Evolutionary conservation across 139 green algal species (phyloP).

Genomic region (Chlorella sp.): DNA sequence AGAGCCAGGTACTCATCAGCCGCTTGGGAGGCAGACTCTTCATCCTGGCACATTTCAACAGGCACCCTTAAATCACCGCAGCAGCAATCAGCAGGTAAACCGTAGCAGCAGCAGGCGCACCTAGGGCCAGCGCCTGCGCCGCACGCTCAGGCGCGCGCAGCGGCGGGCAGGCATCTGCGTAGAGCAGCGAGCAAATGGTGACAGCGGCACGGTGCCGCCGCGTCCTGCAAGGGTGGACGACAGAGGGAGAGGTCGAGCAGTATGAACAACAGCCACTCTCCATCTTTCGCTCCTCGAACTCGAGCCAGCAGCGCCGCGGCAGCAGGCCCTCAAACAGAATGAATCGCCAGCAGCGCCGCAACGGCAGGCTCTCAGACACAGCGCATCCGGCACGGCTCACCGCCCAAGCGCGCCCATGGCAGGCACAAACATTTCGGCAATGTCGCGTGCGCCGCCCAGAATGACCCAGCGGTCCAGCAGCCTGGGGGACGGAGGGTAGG

Average conservation of each 20-base stretch:
- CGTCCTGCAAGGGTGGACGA: neutral
- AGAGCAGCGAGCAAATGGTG: constrained; percentile 41
- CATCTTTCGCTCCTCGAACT: no score
- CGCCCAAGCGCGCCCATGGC: constrained; percentile 20
- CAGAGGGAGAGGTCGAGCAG: neutral
- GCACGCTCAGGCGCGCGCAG: constrained; percentile 21
- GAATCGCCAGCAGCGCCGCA: neutral
- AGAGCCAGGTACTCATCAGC: neutral
- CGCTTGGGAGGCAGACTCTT: neutral
- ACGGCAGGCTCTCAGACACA: neutral
- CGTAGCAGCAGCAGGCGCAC: neutral
- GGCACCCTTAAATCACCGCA: no score
- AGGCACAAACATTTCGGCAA: constrained; percentile 44
- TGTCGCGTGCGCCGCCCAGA: constrained; percentile 11
- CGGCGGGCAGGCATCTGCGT: constrained; percentile 7
- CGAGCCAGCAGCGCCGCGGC: neutral
- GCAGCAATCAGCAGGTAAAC: no score
- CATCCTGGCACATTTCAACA: neutral
- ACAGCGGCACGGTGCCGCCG: constrained; percentile 47
- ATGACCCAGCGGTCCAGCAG: constrained; percentile 40
- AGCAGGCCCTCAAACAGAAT: no score
- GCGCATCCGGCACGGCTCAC: neutral
- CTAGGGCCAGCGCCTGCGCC: constrained; percentile 35
- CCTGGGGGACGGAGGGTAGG: neutral
- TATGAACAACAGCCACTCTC: no score